Base-by-base conservation (phyloP, 108 stramenopile genomes). In the Craspedostauros australis region DNA sequence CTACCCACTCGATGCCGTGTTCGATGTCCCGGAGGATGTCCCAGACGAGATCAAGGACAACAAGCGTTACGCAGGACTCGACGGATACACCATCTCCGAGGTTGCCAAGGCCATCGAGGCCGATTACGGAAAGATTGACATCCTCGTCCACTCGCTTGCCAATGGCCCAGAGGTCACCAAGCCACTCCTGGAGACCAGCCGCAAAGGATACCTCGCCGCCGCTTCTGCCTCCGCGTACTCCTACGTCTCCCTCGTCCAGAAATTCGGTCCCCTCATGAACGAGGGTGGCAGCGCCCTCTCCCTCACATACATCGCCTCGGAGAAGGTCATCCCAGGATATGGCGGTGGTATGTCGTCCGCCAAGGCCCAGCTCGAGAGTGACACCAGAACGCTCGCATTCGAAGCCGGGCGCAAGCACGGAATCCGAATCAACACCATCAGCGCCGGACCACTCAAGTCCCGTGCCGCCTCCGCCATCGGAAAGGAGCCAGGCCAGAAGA, bases 91-190 rank as follows among this genome's bases (percentile, higher is more conserved):
- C 53, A 98, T 98, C 57, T 69, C 72, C 25, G 97, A 98, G 66
- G 95, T 96, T 26, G 94, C 95, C 46, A 79, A 84, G 64, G 75
- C 83, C 19, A 76, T 98, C 50, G 87, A 92, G 63, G 87, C 82
- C n/a, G 97, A 98, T 60, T 98, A 95, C 62, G 97, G 94, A 22
- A 91, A 89, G 50, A 92, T 98, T 58, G 97, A 98, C 66, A 93
- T 95, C 63, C 65, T 98, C 20, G 90, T 98, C 30, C 97, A 98
- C 77, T 93, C 95, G 27, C 94, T 98, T 58, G 97, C 97, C 50
- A 98, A 98, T 62, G 97, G 97, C 24, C 97, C 97, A 36, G 97
- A 98, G 60, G 97, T 98, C 21, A 93, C 93, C 57, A 96, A 96
- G 72, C 97, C 97, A 9, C 91, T 98, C 27, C 86, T 98, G 25